Conservation (phyloP, 192 early-diverging fungal genomes). For the Coemansia sp. region DNA sequence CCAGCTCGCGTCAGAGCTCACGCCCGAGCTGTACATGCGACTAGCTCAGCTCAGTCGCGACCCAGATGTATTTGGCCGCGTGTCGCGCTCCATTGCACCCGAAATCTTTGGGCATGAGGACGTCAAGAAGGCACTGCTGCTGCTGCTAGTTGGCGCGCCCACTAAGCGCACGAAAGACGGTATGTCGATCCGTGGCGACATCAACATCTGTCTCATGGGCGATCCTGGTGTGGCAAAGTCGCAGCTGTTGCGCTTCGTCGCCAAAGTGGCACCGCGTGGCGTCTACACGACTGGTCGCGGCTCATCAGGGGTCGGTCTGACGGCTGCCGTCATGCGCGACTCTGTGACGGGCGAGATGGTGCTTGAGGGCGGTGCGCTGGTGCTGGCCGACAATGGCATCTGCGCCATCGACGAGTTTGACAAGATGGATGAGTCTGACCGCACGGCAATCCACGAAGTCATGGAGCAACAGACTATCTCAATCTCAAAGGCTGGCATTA, state of each 20-base stretch:
- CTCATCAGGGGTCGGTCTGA: constrained; percentile 93
- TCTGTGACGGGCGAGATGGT: constrained; percentile 94
- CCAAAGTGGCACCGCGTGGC: constrained; percentile 91
- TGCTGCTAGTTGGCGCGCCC: constrained; percentile 80
- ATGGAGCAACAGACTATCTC: constrained; percentile 99
- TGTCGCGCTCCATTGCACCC: constrained; percentile 79
- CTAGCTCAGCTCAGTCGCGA: constrained; percentile 61
- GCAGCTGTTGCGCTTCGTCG: constrained; percentile 92
- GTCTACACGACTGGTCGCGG: constrained; percentile 98
- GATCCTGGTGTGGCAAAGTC: constrained; percentile 99
- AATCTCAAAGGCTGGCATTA: constrained; percentile 98
- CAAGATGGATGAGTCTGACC: constrained; percentile 97
- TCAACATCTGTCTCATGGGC: constrained; percentile 98
- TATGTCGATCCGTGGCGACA: constrained; percentile 95
- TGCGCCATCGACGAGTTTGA: constrained; percentile 99
- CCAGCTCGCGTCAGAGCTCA: constrained; percentile 65
- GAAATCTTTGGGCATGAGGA: constrained; percentile 94
- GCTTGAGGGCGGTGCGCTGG: constrained; percentile 96
- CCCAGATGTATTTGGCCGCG: constrained; percentile 73
- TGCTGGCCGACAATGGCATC: constrained; percentile 97
- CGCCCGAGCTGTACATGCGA: constrained; percentile 54
- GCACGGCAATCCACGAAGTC: constrained; percentile 98
- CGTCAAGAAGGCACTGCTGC: constrained; percentile 87
- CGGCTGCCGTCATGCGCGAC: constrained; percentile 92
- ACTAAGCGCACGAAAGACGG: constrained; percentile 85